Conservation (phyloP, 2,329 filamentous ascomycete genomes). For the Chrysoporthe austroafricana region DNA sequence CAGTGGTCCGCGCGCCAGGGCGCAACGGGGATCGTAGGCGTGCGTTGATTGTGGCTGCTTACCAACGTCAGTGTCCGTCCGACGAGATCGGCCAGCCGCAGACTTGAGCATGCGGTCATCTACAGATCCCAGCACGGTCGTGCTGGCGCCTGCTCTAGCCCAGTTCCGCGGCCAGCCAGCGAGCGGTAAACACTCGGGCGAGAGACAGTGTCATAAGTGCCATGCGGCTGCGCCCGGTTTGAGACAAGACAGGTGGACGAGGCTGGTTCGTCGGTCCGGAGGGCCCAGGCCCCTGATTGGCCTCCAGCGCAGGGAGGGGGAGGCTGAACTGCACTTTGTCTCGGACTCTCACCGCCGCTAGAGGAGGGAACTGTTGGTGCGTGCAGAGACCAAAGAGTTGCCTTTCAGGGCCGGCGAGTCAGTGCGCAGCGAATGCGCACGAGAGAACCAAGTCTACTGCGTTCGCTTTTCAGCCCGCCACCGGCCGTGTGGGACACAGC, state of each 20-base stretch:
- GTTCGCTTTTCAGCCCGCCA: background rate
- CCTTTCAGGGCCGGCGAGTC: background rate
- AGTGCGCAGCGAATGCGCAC: background rate
- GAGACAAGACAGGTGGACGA: conserved; percentile 7
- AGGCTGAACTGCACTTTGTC: conserved; percentile 8
- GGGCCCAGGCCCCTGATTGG: background rate
- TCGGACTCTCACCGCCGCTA: conserved; percentile 5
- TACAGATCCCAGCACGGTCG: background rate
- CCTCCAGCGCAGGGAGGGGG: background rate
- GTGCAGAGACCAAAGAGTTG: background rate
- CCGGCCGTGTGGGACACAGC: background rate
- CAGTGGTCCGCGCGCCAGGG: background rate
- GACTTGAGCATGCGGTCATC: background rate
- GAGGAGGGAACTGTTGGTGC: conserved; percentile 3
- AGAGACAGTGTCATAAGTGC: background rate
- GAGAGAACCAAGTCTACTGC: background rate
- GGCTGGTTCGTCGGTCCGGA: conserved; percentile 1
- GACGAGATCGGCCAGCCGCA: conserved; percentile 1
- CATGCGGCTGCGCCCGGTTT: conserved; percentile 2
- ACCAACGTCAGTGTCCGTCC: background rate
- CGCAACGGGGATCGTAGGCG: background rate
- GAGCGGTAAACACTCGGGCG: background rate
- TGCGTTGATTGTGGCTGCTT: background rate
- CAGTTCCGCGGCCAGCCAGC: no score
- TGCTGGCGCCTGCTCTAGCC: background rate